Percentiles rank a stretch among this genome's conserved stretches.
Conservation (phyloP, 2,329 filamentous ascomycete species). For the Botrytis paeoniae region DNA sequence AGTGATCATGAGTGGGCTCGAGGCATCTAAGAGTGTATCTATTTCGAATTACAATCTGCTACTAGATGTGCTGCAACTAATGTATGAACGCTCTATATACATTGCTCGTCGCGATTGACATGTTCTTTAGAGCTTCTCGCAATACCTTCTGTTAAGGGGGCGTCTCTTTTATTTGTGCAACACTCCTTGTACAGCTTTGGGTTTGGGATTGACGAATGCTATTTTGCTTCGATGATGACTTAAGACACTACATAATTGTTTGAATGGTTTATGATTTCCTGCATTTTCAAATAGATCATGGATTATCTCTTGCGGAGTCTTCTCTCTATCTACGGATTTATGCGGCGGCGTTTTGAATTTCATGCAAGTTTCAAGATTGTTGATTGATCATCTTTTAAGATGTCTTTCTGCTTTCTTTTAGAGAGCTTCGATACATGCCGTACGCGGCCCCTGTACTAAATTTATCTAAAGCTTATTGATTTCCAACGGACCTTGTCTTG, state of each 20-base stretch:
- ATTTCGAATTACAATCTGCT: background rate
- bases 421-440: background rate
- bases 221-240: constrained; percentile 12
- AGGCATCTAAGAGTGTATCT: background rate
- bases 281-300: background rate
- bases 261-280: background rate
- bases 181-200: constrained; percentile 4
- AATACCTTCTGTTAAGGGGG: background rate
- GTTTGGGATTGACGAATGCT: background rate
- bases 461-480: background rate
- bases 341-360: constrained; percentile 7
- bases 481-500: background rate
- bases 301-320: background rate
- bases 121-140: background rate
- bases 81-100: background rate
- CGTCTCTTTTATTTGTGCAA: background rate
- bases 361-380: background rate
- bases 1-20: constrained; percentile 17
- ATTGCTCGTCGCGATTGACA: background rate
- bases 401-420: background rate
- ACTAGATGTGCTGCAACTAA: background rate
- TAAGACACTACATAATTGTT: background rate
- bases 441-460: background rate
- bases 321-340: background rate
- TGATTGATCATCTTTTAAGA: background rate